Evolutionary conservation across 139 green algal species (phyloP).

Genomic region (Desmodesmus armatus): DNA sequence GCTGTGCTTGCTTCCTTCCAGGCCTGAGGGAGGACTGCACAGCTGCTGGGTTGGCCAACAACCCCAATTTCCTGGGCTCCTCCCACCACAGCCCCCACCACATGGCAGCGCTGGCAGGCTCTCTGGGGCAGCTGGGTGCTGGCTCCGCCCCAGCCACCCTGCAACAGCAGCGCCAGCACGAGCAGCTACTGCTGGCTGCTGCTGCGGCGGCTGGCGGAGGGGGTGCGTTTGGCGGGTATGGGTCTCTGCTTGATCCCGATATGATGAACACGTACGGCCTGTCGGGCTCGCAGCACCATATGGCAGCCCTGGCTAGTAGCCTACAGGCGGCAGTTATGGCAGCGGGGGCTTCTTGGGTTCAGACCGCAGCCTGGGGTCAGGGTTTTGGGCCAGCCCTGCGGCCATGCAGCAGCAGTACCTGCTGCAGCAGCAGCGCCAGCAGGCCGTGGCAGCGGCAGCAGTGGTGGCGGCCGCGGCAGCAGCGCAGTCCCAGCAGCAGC

Average conservation of each 20-base stretch:
- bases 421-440: constrained; percentile 21
- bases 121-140: no score
- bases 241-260: constrained; percentile 3
- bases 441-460: not conserved
- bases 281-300: constrained; percentile 1
- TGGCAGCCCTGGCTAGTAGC: not conserved
- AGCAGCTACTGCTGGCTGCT: no score
- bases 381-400: not conserved
- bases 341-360: not conserved
- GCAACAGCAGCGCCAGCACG: constrained; percentile 5
- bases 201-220: not conserved
- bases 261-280: not conserved
- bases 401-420: not conserved
- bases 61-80: no score
- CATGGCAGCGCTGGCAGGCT: no score
- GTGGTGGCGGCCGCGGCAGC: not conserved
- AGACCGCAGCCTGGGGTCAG: not conserved
- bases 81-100: no score
- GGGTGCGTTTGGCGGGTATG: no score
- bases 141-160: no score
- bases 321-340: not conserved
- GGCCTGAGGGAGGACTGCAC: no score
- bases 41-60: no score
- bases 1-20: no score
- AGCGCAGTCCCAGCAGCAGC: constrained; percentile 41